Evolutionary conservation across 805 yeast genomes (phyloP), one percentile per base, ranked within the genome.

Genomic region (Ogataea dorogensis): DNA sequence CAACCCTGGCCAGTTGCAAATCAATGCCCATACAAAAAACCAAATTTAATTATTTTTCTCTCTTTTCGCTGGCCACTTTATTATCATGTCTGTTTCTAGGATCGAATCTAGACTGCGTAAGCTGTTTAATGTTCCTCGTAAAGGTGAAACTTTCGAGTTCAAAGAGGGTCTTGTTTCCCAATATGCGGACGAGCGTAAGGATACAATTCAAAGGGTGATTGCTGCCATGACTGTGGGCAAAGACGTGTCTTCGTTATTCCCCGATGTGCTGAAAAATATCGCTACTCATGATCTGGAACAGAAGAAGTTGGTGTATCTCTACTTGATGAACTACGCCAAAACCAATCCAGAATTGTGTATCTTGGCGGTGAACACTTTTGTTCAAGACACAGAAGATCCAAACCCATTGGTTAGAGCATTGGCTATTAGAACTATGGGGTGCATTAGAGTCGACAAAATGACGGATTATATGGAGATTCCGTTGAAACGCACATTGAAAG

Each of bases 191-290:
- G 98, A 94, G 55, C 74, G 96, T 42, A 93, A 93, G 59, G 98
- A 93, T 60, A 95, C 98, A 12, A 93, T 93, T 49, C 95, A 91
- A 64, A 75, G 96, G 42, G 96, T 94, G 14, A 93, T 93, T 56
- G 94, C 93, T 40, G 98, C 96, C 42, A 93, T 93, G 99, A 93
- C 98, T 0, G 77, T 88, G 19, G 98, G 98, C 8, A 93, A 93
- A 57, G 98, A 93, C 60, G 98, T 93, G 16, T 85, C 95, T 13
- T 78, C 94, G 2, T 68, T 93, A 37, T 93, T 93, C 52, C 98
- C 99, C 2, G 98, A 93, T 61, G 94, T 93, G 17, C 69, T 93
- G 59, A 94, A 93, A 65, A 93, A 93, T 64, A 84, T 93, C 50
- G 97, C 98, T 36, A 93, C 98, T 1, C 91, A 85, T 54, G 99